These are phyloP conservation scores for Ceratorhiza oryzae-sativae DNA, from an alignment of 1,284 basidiomycete species.

Conservation along the genomic window DNA sequence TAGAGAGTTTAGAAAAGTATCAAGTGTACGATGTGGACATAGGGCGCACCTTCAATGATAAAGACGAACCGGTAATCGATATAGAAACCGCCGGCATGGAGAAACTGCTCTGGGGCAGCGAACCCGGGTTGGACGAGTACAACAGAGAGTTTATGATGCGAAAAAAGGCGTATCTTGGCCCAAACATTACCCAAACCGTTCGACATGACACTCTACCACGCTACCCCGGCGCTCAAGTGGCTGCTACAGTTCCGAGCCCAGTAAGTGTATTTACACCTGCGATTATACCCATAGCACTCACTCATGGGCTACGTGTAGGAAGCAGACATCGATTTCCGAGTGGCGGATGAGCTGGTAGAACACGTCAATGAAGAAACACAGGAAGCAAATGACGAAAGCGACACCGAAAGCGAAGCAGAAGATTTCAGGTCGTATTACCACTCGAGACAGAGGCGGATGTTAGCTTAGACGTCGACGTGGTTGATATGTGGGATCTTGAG, in stretches of 20 bases:
- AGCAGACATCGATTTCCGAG: neutral
- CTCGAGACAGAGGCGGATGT: conserved; percentile 8
- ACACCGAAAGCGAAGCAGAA: neutral
- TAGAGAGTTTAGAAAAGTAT: neutral
- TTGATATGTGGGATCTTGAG: neutral
- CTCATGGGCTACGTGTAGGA: too few relatives aligned
- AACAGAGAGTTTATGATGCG: neutral
- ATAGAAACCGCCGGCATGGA: neutral
- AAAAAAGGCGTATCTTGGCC: neutral
- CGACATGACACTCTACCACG: neutral
- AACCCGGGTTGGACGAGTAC: neutral
- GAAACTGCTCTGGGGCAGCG: neutral
- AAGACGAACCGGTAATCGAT: neutral
- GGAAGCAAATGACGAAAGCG: neutral
- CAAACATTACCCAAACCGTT: neutral
- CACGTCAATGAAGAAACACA: too few relatives aligned
- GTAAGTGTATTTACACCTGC: too few relatives aligned
- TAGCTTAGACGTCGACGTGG: neutral
- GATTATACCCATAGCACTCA: too few relatives aligned
- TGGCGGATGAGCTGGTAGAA: neutral
- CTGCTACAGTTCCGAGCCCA: neutral
- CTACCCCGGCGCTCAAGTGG: neutral
- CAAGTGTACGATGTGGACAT: neutral
- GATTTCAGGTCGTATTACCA: neutral
- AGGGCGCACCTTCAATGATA: neutral